Conservation (phyloP, 2,329 filamentous ascomycete species). For the Beauveria asiatica region DNA sequence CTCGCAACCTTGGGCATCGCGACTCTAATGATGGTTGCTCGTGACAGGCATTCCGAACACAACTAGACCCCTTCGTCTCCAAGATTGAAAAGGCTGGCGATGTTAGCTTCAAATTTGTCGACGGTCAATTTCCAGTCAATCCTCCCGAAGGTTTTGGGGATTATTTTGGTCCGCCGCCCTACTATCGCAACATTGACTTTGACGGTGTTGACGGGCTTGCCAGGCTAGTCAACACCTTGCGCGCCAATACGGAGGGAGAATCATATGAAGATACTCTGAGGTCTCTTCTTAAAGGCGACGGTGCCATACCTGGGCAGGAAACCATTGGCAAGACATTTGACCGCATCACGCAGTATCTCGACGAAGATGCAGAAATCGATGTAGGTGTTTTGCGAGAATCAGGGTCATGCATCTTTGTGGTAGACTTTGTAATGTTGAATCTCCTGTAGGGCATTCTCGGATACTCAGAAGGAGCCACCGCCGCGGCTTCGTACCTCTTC, state of each 20-base stretch:
- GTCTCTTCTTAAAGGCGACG: constrained; percentile 31
- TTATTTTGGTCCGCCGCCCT: constrained; percentile 47
- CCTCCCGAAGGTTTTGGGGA: constrained; percentile 47
- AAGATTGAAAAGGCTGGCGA: constrained; percentile 13
- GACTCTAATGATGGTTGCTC: constrained; percentile 8
- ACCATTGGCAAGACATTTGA: constrained; percentile 15
- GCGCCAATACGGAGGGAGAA: constrained; percentile 43
- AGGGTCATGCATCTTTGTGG: neutral
- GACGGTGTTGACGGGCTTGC: constrained; percentile 34
- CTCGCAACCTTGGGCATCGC: neutral
- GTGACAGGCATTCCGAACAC: constrained; percentile 45
- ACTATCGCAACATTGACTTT: constrained; percentile 46
- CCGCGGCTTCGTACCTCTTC: constrained; percentile 44
- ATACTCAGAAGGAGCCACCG: constrained; percentile 51
- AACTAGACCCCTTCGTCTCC: constrained; percentile 31
- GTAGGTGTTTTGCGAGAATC: neutral
- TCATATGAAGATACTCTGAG: constrained; percentile 49
- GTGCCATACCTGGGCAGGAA: constrained; percentile 9
- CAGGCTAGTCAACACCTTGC: constrained; percentile 41
- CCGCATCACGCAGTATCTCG: constrained; percentile 34
- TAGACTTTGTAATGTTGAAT: neutral
- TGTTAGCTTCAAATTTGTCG: constrained; percentile 38
- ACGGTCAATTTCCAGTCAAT: constrained; percentile 40
- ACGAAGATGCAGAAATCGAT: constrained; percentile 27
- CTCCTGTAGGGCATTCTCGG: constrained; percentile 42